These are phyloP conservation scores for Actinomortierella ambigua DNA, from an alignment of 371 early-diverging fungal genomes.

Conservation along the genomic window DNA sequence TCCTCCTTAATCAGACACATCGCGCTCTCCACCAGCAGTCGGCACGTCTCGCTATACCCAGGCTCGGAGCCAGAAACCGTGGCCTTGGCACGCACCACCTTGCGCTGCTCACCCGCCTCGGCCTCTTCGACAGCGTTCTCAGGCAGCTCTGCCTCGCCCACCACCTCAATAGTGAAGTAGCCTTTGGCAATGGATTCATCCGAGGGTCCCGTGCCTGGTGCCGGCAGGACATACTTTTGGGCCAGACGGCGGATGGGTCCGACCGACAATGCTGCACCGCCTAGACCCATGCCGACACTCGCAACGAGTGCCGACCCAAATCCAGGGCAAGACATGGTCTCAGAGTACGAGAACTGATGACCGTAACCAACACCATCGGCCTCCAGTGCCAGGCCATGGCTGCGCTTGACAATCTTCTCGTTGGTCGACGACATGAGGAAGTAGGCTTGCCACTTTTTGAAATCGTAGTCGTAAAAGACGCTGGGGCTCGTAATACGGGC, in stretches of 20 bases:
- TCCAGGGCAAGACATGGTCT: constrained; percentile 56
- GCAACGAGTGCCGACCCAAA: constrained; percentile 49
- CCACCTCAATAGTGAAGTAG: constrained; percentile 52
- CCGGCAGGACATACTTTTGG: constrained; percentile 51
- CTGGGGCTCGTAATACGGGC: constrained; percentile 45
- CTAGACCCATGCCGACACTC: constrained; percentile 39
- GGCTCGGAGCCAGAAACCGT: constrained; percentile 74
- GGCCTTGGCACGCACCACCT: constrained; percentile 56
- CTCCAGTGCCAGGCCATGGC: constrained; percentile 53
- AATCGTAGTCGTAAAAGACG: constrained; percentile 51
- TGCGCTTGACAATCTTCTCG: constrained; percentile 59
- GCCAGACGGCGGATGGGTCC: constrained; percentile 53
- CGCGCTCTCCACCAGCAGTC: constrained; percentile 67
- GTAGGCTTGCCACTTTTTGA: constrained; percentile 63
- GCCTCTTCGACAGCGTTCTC: constrained; percentile 15
- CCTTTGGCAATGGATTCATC: constrained; percentile 52
- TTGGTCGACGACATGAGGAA: constrained; percentile 66
- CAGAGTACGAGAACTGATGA: constrained; percentile 58
- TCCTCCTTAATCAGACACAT: constrained; percentile 57
- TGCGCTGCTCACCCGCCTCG: constrained; percentile 47
- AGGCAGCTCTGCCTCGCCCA: constrained; percentile 51
- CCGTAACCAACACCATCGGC: constrained; percentile 57
- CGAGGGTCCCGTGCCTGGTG: constrained; percentile 67
- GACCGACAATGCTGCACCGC: constrained; percentile 29
- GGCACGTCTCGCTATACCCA: constrained; percentile 76